Evolutionary conservation across 2,329 filamentous ascomycete species (phyloP).

Genomic region (Daldinia eschscholtzii): DNA sequence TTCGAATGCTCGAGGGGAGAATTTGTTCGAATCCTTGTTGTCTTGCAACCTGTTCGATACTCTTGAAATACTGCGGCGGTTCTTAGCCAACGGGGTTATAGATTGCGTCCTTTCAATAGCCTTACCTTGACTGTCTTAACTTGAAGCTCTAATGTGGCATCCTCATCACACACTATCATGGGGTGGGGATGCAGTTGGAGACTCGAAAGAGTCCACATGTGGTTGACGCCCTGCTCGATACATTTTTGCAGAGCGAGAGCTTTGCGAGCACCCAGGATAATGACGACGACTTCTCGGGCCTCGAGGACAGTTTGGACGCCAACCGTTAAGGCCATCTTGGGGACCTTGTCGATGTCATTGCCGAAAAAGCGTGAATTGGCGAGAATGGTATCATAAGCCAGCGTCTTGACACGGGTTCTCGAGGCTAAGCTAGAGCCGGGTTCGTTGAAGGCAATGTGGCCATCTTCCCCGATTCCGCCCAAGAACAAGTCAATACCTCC

Average conservation of each 20-base stretch:
- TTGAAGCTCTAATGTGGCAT: slow-evolving; percentile 78
- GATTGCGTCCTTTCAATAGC: neutral
- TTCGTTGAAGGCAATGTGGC: slow-evolving; percentile 92
- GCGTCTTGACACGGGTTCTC: slow-evolving; percentile 85
- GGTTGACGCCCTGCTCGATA: slow-evolving; percentile 84
- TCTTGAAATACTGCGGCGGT: slow-evolving; percentile 74
- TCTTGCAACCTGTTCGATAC: slow-evolving; percentile 73
- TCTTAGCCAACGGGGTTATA: slow-evolving; percentile 11
- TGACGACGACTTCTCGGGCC: slow-evolving; percentile 83
- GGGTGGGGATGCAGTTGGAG: slow-evolving; percentile 85
- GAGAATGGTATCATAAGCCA: slow-evolving; percentile 87
- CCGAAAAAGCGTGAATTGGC: slow-evolving; percentile 89
- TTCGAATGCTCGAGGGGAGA: slow-evolving; percentile 68
- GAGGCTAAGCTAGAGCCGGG: slow-evolving; percentile 83
- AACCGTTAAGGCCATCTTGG: slow-evolving; percentile 85
- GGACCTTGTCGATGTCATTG: slow-evolving; percentile 79
- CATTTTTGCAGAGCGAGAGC: slow-evolving; percentile 82
- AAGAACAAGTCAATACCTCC: slow-evolving; percentile 90
- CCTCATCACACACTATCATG: slow-evolving; percentile 86
- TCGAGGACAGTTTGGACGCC: slow-evolving; percentile 87
- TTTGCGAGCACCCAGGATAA: slow-evolving; percentile 86
- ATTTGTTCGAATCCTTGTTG: slow-evolving; percentile 70
- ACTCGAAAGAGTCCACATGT: slow-evolving; percentile 90
- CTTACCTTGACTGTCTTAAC: slow-evolving; percentile 77
- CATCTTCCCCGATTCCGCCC: slow-evolving; percentile 86